Conservation (phyloP, 176 grass and related monocot species). For the Pontederia paniculata region DNA sequence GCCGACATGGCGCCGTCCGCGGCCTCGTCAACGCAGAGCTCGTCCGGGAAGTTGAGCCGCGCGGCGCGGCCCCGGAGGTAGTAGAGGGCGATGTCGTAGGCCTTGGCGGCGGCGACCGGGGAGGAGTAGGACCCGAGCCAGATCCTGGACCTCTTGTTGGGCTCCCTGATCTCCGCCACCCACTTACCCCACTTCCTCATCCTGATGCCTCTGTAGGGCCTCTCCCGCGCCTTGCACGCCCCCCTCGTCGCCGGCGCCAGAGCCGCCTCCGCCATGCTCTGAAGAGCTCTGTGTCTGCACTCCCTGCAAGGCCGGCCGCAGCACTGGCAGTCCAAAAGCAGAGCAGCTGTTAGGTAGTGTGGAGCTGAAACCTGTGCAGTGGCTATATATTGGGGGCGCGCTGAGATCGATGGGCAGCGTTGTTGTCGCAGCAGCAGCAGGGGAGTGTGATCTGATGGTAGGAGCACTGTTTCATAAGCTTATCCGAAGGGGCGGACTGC, state of each 20-base stretch:
- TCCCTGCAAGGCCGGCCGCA: too few species aligned
- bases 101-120: constrained; percentile 57
- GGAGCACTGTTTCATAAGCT: too few species aligned
- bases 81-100: constrained; percentile 78
- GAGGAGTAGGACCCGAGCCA: constrained; percentile 74
- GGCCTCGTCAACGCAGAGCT: constrained; percentile 30
- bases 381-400: too few species aligned
- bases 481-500: too few species aligned
- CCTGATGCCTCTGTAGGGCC: constrained; percentile 62
- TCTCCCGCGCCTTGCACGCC: not conserved
- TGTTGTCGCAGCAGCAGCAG: too few species aligned
- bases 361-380: too few species aligned
- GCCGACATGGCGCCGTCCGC: constrained; percentile 30
- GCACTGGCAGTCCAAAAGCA: too few species aligned
- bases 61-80: constrained; percentile 62
- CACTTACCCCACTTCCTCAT: constrained; percentile 98
- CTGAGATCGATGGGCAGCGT: too few species aligned
- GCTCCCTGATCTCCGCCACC: constrained; percentile 90
- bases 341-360: too few species aligned
- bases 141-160: constrained; percentile 77
- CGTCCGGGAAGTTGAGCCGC: constrained; percentile 76
- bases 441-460: too few species aligned
- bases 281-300: too few species aligned
- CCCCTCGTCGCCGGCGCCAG: not conserved
- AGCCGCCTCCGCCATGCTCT: too few species aligned